Base-by-base conservation (phyloP, 495 filamentous ascomycete genomes). In the Penicilliopsis zonata region DNA sequence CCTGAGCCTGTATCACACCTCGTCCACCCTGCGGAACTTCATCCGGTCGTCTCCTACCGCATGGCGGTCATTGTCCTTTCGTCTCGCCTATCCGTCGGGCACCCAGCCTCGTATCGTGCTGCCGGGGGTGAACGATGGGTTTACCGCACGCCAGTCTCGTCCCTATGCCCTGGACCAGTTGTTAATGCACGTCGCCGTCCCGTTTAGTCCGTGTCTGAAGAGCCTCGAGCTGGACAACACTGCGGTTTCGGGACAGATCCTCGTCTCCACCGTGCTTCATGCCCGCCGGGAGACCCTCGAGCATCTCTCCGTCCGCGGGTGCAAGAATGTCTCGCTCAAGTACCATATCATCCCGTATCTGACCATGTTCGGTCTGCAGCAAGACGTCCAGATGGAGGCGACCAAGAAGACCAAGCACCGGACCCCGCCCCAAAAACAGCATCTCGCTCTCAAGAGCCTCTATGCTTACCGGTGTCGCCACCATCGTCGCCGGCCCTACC, bases 271-370 rank as follows among this genome's bases (percentile, higher is more conserved):
- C 3, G 66, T 77, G 15, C 46, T 75, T 28, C 56, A 67, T 30
- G 53, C 63, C n/a, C 61, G 68, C 19, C 55, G 62, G 17, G 59
- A 65, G 31, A 70, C 66, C 0, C 40, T 77, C 32, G 61, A 70
- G 41, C 72, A 77, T 38, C 56, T 77, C 13, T 77, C 72, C 4
- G 65, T 76, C 21, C 64, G 72, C 6, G 72, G 72, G 5, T 77
- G 72, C 61, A 76, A 77, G 48, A 73, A 77, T 50, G 72, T 77
- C 18, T 76, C 72, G 12, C 54, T 77, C 29, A 77, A 77, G 47
- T 77, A 77, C 40, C 72, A 77, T 34, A 68, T 77, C 34, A 60
- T 76, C 20, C 72, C 72, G 2, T 77, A 67, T 34, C 50, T 77
- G 12, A 60, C 59, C 27, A 56, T 70, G 57, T 66, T 58, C 34